These are phyloP conservation scores for Saccharum hybrid DNA, from an alignment of 202 grass and related monocot genomes.

Conservation along the genomic window DNA sequence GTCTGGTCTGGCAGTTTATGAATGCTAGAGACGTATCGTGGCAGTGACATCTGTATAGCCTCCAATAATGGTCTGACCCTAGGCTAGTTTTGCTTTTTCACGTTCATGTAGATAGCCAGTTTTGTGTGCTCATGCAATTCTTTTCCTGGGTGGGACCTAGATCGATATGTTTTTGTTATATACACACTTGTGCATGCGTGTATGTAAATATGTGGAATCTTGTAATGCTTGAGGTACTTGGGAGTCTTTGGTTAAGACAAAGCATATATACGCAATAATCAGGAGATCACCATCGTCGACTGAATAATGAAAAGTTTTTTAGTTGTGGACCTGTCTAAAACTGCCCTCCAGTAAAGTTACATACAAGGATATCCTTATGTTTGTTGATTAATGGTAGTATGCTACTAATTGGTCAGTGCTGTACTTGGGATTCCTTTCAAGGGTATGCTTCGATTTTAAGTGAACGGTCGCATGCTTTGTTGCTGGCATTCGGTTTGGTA, in stretches of 20 bases:
- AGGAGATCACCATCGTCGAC: neutral
- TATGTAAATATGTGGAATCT: constrained; percentile 51
- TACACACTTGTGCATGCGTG: neutral
- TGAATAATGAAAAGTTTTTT: neutral
- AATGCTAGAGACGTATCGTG: constrained; percentile 23
- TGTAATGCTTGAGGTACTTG: constrained; percentile 36
- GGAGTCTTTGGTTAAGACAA: constrained; percentile 4
- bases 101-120: constrained; percentile 55
- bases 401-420: neutral
- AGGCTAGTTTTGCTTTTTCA: constrained; percentile 51
- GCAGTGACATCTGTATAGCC: constrained; percentile 47
- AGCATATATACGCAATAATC: constrained; percentile 37
- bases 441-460: neutral
- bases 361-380: neutral
- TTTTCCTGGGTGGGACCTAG: constrained; percentile 45
- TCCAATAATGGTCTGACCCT: constrained; percentile 60
- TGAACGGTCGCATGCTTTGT: no score
- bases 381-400: neutral
- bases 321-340: neutral
- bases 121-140: constrained; percentile 53
- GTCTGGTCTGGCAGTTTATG: constrained; percentile 17
- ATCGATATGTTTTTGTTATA: constrained; percentile 24
- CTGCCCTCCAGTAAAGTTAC: neutral
- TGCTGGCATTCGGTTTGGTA: no score
- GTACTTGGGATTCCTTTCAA: neutral